Evolutionary conservation across 164 flowering plant species (phyloP).

Genomic region (Dillenia turbinata): DNA sequence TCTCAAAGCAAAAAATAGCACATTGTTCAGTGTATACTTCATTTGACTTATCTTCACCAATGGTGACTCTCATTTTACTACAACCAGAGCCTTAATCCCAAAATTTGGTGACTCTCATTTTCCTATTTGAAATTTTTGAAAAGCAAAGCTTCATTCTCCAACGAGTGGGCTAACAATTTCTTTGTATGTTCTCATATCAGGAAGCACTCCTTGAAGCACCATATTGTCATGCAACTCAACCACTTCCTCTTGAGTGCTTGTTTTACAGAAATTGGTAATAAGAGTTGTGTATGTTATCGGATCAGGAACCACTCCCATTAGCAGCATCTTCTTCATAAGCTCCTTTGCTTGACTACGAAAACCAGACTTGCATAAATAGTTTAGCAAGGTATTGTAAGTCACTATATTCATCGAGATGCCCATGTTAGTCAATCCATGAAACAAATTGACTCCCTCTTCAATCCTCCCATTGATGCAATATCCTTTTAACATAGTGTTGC

Average conservation of each 20-base stretch:
- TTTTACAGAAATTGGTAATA: constrained; percentile 23
- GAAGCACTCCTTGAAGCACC: constrained; percentile 37
- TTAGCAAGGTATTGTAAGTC: constrained; percentile 35
- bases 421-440: constrained; percentile 17
- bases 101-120: no score
- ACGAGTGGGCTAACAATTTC: constrained; percentile 24
- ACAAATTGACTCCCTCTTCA: constrained; percentile 27
- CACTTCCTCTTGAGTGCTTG: constrained; percentile 27
- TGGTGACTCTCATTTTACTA: no score
- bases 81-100: no score
- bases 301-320: constrained; percentile 31
- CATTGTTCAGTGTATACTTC: no score
- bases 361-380: constrained; percentile 35
- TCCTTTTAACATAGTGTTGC: constrained; percentile 36
- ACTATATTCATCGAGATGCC: constrained; percentile 20
- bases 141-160: background rate
- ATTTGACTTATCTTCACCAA: no score
- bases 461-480: constrained; percentile 25
- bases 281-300: constrained; percentile 38
- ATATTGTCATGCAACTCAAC: constrained; percentile 38
- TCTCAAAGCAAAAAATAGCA: no score
- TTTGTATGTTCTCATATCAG: constrained; percentile 25
- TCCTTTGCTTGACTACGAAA: constrained; percentile 28
- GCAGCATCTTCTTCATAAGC: constrained; percentile 28
- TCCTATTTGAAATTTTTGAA: no score